Evolutionary conservation across 2,329 filamentous ascomycete genomes (phyloP), one percentile per base, ranked within the genome.

Genomic region (Metarhizium humberi): DNA sequence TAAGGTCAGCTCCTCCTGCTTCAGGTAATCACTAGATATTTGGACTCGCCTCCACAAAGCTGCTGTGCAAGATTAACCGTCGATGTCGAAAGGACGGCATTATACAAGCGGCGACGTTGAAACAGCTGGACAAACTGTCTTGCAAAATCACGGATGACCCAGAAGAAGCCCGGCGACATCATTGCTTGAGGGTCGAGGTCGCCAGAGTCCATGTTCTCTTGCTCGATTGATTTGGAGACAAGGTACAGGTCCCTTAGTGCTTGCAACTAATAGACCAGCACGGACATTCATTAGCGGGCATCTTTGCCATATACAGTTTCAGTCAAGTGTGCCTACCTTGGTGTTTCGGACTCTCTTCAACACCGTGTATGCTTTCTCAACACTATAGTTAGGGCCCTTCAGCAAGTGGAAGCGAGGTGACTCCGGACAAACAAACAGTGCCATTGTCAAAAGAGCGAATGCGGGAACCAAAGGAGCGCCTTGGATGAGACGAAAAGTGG

Each of bases 361-460:
- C 16, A 70, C 67, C 0, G 59, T 48, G n/a, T 68, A 74, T 0
- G 73, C 73, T 51, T 67, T 68, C 50, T 67, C 60, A 0, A 70
- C 69, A 36, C 66, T 64, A 49, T 71, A 73, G 43, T 69, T 69
- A 3, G 68, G 64, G 6, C 69, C 70, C 18, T 64, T 66, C n/a
- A 71, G 66, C 61, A 75, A 68, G 55, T 73, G 71, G 52, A 72
- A 75, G 0, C 73, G 68, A 3, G 73, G 73, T 13, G 70, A 73
- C 52, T 75, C 73, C 6, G 72, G 70, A 36, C 72, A 75, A 53
- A 73, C 71, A 16, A 63, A 69, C 11, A 73, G 47, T 1, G 64
- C 57, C 1, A 69, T 59, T 18, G 72, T 53, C 14, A 75, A 63
- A 16, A 74, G 62, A 5, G 53, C 56, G 1, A 73, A 60, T 6